Evolutionary conservation across 345 rosid species (phyloP).

Genomic region (Melaleuca quinquenervia): DNA sequence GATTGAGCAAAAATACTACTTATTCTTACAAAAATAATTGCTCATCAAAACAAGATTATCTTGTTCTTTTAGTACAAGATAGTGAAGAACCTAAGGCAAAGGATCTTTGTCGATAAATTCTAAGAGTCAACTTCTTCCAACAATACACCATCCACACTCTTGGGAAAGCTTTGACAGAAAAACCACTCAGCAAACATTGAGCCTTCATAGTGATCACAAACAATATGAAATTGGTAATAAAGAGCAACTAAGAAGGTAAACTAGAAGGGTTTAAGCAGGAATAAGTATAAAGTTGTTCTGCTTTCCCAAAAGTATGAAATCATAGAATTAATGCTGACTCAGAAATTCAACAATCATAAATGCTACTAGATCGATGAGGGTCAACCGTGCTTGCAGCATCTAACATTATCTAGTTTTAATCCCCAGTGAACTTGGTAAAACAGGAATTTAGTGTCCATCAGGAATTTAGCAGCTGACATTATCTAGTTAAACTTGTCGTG

Average conservation of each 20-base stretch:
- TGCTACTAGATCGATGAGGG: neutral
- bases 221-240: neutral
- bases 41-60: neutral
- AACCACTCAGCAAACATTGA: neutral
- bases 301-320: neutral
- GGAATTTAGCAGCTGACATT: too few relatives aligned
- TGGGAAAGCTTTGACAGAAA: neutral
- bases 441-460: neutral
- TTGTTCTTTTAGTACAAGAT: neutral
- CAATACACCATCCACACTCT: neutral
- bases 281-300: neutral
- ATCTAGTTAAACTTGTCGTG: neutral
- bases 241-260: neutral
- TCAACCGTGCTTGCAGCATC: neutral
- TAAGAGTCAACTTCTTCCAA: neutral
- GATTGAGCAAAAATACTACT: neutral
- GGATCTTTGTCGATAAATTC: neutral
- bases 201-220: neutral
- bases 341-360: neutral
- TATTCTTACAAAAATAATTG: neutral
- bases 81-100: neutral
- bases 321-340: neutral
- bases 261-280: neutral
- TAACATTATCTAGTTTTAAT: neutral
- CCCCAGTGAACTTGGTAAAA: neutral